Conservation (phyloP, 768 basidiomycete genomes). For the Kwoniella mangroviensis region DNA sequence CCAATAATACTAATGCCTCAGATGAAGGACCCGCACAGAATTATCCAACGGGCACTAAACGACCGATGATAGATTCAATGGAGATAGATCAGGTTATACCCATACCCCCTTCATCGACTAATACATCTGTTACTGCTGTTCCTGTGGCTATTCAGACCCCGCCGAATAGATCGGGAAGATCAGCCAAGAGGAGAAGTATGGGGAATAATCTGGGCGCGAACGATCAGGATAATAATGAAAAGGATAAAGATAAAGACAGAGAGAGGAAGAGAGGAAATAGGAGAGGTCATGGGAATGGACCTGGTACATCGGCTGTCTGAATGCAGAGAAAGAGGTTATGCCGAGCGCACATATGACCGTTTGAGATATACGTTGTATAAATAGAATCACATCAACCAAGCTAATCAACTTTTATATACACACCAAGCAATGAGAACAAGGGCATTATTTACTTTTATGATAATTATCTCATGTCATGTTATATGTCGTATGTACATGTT, state of each 20-base stretch:
- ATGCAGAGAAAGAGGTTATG: not conserved
- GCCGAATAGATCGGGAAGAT: slow-evolving; percentile 18
- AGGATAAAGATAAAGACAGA: slow-evolving; percentile 16
- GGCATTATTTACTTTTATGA: not conserved
- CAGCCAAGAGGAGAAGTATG: slow-evolving; percentile 38
- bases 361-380: not conserved
- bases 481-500: not conserved
- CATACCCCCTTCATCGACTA: not conserved
- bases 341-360: not conserved
- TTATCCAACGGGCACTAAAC: slow-evolving; percentile 18
- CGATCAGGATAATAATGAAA: slow-evolving; percentile 23
- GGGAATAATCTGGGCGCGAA: slow-evolving; percentile 17
- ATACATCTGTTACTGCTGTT: not conserved
- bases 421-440: no score
- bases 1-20: not conserved
- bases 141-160: slow-evolving; percentile 9
- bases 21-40: slow-evolving; percentile 17
- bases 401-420: not conserved
- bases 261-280: slow-evolving; percentile 21
- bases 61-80: slow-evolving; percentile 28
- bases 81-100: slow-evolving; percentile 18
- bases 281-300: slow-evolving; percentile 22
- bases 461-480: not conserved
- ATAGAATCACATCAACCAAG: not conserved
- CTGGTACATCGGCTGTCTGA: slow-evolving; percentile 15